Evolutionary conservation across 2,329 filamentous ascomycete species (phyloP), one percentile per base, ranked within the genome.

Genomic region (Penicillium sumatraense): DNA sequence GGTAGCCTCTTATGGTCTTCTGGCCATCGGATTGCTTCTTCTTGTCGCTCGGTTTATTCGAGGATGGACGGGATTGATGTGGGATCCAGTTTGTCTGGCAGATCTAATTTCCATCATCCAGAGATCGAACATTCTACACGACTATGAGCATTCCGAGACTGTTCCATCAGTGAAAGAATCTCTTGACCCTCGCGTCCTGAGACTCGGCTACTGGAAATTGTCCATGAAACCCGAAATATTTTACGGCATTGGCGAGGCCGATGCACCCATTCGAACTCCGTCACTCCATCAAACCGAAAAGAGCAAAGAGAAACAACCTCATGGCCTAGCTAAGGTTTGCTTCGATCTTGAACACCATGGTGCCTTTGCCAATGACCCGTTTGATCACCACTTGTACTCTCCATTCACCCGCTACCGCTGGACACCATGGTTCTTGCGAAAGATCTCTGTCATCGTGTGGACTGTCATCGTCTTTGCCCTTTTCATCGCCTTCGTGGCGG

Each of bases 151-250:
- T 3, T 86, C 87, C 0, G 89, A 93, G 64, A 84, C 85, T 0
- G 81, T 86, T 40, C 65, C 68, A 3, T 61, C 71, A 5, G 72
- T 75, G 0, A 58, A 63, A 80, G 59, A 80, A 84, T 40, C 78
- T 75, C 47, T 83, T 79, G 66, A 84, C 81, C 57, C 72, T 14
- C 84, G 85, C 60, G 78, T 83, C 5, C 87, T 93, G 64, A 83
- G 89, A 41, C 81, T 97, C n/a, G 91, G 93, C 6, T 96, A 96
- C 73, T 97, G 93, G 91, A 85, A 84, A 55, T 86, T 87, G 23
- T 86, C 86, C 16, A 86, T 86, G 52, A 80, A 81, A 57, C 81
- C 83, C 18, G 85, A 87, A 18, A 79, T 91, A 23, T 96, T 95
- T 80, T 92, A 96, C 68, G 86, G 86, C 2, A 84, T 96, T 53